Percentiles rank a stretch among this genome's conserved stretches.
phyloP scores from a whole-genome alignment of 75 land plant species.

The Cryptomeria japonica region DNA sequence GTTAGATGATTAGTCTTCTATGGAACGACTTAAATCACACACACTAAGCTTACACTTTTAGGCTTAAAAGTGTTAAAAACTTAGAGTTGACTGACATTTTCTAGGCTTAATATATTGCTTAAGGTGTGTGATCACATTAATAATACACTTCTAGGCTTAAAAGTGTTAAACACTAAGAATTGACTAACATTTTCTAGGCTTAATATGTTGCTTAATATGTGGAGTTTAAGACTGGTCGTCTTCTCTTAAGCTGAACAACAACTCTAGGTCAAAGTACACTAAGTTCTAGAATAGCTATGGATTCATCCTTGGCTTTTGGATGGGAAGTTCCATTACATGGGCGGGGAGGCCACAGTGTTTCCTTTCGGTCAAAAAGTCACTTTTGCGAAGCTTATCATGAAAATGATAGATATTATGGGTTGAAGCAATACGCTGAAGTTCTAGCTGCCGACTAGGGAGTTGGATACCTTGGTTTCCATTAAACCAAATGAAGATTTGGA shows the following conservation, averaged over 20 bases:
- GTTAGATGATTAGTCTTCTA: conserved; percentile 2
- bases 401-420: conserved; percentile 45
- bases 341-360: conserved; percentile 80
- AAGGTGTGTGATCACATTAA: no score
- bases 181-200: no score
- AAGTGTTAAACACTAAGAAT: no score
- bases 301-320: conserved; percentile 77
- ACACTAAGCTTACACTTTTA: no score
- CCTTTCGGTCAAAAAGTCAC: conserved; percentile 41
- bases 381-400: conserved; percentile 49
- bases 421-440: conserved; percentile 40
- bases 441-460: conserved; percentile 64
- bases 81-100: no score
- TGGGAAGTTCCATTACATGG: no score
- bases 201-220: no score
- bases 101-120: no score
- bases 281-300: conserved; percentile 88
- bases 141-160: no score
- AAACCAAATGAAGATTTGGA: conserved; percentile 63
- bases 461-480: conserved; percentile 65
- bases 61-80: no score
- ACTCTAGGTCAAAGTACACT: conserved; percentile 11
- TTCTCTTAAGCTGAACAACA: conserved; percentile 9
- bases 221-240: no score
- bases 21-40: no score